phyloP scores from a whole-genome alignment of 768 basidiomycete genomes.

The Hericium alpestre region DNA sequence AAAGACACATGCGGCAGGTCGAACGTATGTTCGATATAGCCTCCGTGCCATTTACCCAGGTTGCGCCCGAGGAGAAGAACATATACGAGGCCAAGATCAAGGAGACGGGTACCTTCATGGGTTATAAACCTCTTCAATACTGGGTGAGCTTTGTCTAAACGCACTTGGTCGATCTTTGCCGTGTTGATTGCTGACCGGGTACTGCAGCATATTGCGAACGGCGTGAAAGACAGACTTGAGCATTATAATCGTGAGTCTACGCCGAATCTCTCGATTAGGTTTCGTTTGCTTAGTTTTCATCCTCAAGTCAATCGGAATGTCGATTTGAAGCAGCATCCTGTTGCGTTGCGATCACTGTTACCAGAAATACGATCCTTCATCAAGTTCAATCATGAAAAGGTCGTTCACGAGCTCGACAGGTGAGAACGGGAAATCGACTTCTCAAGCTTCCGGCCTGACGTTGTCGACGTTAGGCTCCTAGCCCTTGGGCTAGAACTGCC shows the following conservation, averaged over 20 bases:
- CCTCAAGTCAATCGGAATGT: conserved; percentile 19
- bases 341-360: conserved; percentile 19
- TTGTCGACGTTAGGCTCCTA: conserved; percentile 16
- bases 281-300: not conserved
- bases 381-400: conserved; percentile 19
- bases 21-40: conserved; percentile 39
- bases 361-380: conserved; percentile 22
- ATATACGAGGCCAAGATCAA: conserved; percentile 28
- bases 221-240: conserved; percentile 35
- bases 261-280: not conserved
- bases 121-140: conserved; percentile 41
- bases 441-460: not conserved
- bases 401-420: conserved; percentile 20
- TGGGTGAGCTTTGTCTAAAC: conserved; percentile 26
- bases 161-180: not conserved
- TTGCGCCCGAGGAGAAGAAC: conserved; percentile 32
- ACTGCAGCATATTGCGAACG: conserved; percentile 28
- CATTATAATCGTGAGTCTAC: conserved; percentile 29
- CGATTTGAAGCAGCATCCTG: conserved; percentile 19
- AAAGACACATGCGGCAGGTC: conserved; percentile 18
- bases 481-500: conserved; percentile 24
- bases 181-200: conserved; percentile 13
- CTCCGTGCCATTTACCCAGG: conserved; percentile 31
- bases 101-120: conserved; percentile 37
- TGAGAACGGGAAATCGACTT: not conserved